Conservation (phyloP, 2,329 filamentous ascomycete genomes). For the Aspergillus aculeatinus region DNA sequence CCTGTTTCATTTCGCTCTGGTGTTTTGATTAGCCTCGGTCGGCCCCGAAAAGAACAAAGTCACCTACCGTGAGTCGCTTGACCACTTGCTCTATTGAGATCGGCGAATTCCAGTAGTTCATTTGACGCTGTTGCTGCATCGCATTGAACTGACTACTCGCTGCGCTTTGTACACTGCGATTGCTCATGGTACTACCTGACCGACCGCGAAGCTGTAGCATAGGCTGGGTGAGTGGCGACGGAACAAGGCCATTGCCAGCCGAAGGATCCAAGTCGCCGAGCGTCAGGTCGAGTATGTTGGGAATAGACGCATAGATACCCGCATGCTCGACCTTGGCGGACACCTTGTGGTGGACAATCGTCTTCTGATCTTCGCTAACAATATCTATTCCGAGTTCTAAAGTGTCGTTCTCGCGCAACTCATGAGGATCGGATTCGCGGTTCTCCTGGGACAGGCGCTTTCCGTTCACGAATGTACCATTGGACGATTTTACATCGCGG, state of each 20-base stretch:
- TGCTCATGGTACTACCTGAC: conserved; percentile 66
- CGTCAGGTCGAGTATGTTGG: conserved; percentile 80
- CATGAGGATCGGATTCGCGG: conserved; percentile 91
- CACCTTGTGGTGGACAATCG: conserved; percentile 97
- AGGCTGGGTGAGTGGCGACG: conserved; percentile 65
- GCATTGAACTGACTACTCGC: conserved; percentile 54
- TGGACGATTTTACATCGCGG: conserved; percentile 95
- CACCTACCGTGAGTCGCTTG: conserved; percentile 72
- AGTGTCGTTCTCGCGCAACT: conserved; percentile 86
- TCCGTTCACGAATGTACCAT: conserved; percentile 97
- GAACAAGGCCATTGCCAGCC: conserved; percentile 70
- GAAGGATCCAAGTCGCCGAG: conserved; percentile 86
- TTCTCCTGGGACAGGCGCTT: conserved; percentile 88
- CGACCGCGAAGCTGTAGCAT: conserved; percentile 67
- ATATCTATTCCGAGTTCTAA: conserved; percentile 97
- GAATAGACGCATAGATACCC: conserved; percentile 69
- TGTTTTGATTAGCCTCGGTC: conserved; percentile 14
- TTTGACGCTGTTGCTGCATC: conserved; percentile 69
- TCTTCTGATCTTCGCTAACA: conserved; percentile 97
- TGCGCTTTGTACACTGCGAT: conserved; percentile 57
- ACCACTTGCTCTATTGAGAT: conserved; percentile 94
- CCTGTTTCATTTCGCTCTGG: conserved; percentile 85
- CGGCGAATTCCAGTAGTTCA: conserved; percentile 82
- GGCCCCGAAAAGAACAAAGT: conserved; percentile 20
- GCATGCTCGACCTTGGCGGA: conserved; percentile 95